A percentile compares a stretch with the other conserved stretches of the same genome.
These are phyloP conservation scores for Cutaneotrichosporon arboriforme DNA, from an alignment of 1,284 basidiomycete species.

Conservation along the genomic window DNA sequence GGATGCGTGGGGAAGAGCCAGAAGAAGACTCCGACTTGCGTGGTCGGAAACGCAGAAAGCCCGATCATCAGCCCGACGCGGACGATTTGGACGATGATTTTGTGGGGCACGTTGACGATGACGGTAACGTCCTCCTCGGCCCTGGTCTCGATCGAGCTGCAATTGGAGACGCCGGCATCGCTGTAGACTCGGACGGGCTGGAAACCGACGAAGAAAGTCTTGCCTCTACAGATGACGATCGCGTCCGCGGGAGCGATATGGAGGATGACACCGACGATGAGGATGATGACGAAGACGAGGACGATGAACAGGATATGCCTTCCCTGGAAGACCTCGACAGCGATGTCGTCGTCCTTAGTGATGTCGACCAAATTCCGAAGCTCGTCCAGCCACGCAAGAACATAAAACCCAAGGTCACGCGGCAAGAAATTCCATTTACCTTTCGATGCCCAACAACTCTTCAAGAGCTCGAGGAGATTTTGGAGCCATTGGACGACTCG, in stretches of 20 bases:
- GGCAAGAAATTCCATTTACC: conserved; percentile 77
- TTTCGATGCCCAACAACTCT: conserved; percentile 83
- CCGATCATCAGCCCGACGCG: conserved; percentile 35
- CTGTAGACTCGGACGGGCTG: no score
- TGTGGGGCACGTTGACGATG: conserved; percentile 49
- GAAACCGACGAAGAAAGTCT: conserved; percentile 23
- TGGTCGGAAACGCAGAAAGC: conserved; percentile 37
- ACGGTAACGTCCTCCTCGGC: conserved; percentile 52
- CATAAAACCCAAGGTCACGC: conserved; percentile 51
- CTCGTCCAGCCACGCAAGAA: conserved; percentile 21
- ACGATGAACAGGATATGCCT: conserved; percentile 28
- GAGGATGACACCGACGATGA: conserved; percentile 35
- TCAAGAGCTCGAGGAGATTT: conserved; percentile 78
- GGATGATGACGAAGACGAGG: conserved; percentile 35
- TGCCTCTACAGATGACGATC: conserved; percentile 32
- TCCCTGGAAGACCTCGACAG: conserved; percentile 27
- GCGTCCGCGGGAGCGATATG: conserved; percentile 32
- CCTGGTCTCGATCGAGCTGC: conserved; percentile 52
- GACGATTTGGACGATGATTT: conserved; percentile 93
- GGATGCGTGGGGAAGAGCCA: conserved; percentile 80
- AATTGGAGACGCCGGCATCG: conserved; percentile 33
- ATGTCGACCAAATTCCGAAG: conserved; percentile 38
- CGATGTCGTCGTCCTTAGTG: conserved; percentile 32
- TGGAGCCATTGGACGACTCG: conserved; percentile 62
- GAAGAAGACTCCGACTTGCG: conserved; percentile 57